Percentiles rank a stretch among this genome's conserved stretches.
Conservation (phyloP, 306 rosid species). For the Quercus dentata region DNA sequence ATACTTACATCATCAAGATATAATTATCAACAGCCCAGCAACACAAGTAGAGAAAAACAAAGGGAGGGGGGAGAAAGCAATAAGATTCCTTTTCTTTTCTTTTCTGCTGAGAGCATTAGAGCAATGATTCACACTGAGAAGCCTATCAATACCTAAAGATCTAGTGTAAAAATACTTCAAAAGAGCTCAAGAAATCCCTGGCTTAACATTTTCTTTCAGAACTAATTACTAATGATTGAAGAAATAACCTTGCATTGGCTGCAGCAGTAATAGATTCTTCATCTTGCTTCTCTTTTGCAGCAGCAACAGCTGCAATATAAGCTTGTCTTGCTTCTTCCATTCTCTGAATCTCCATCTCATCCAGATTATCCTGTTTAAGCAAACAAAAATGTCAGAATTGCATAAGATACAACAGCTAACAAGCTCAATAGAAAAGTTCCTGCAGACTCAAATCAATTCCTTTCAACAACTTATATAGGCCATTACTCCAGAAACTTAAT, state of each 20-base stretch:
- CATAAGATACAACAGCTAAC: constrained; percentile 2
- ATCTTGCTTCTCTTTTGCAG: constrained; percentile 67
- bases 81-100: background rate
- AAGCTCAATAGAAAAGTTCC: background rate
- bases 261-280: constrained; percentile 85
- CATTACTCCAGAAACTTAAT: background rate
- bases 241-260: constrained; percentile 61
- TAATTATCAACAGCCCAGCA: background rate
- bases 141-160: background rate
- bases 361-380: constrained; percentile 70
- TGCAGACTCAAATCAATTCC: background rate
- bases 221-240: constrained; percentile 56
- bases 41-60: background rate
- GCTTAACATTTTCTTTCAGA: constrained; percentile 39
- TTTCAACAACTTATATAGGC: background rate
- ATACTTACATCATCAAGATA: background rate
- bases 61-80: background rate
- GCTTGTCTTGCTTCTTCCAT: constrained; percentile 84
- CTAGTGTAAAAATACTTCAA: constrained; percentile 6
- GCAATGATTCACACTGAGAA: background rate
- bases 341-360: constrained; percentile 57
- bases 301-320: constrained; percentile 64
- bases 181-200: constrained; percentile 14
- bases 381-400: constrained; percentile 8
- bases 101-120: background rate